A percentile compares a stretch with the other conserved stretches of the same genome.
Conservation (phyloP, 192 early-diverging fungal species). For the Gonapodya sp. region DNA sequence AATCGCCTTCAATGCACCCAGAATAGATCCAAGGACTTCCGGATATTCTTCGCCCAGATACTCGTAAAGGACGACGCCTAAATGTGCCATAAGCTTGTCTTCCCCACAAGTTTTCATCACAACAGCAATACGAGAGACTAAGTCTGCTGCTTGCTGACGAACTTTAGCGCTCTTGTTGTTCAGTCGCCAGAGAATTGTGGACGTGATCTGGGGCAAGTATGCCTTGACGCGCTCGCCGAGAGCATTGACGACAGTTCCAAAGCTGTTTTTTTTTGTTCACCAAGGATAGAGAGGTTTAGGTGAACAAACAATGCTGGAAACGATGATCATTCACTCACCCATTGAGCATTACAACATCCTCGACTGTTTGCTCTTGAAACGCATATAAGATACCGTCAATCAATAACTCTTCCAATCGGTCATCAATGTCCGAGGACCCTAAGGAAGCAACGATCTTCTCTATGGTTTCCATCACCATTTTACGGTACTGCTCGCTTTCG, state of each 20-base stretch:
- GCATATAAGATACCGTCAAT: slow-evolving; percentile 96
- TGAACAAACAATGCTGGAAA: neutral
- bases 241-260: slow-evolving; percentile 87
- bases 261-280: slow-evolving; percentile 18
- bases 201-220: slow-evolving; percentile 87
- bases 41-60: slow-evolving; percentile 99
- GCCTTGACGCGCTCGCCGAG: slow-evolving; percentile 82
- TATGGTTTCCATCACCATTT: slow-evolving; percentile 98
- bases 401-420: slow-evolving; percentile 82
- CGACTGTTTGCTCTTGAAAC: slow-evolving; percentile 97
- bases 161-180: slow-evolving; percentile 95
- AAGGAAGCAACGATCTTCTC: slow-evolving; percentile 64
- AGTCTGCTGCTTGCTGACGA: slow-evolving; percentile 93
- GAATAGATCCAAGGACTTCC: slow-evolving; percentile 91
- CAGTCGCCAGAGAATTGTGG: slow-evolving; percentile 90
- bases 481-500: slow-evolving; percentile 83
- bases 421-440: slow-evolving; percentile 86
- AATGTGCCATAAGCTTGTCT: slow-evolving; percentile 86
- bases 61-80: slow-evolving; percentile 92
- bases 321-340: slow-evolving; percentile 33
- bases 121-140: slow-evolving; percentile 86
- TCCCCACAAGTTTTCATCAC: slow-evolving; percentile 92
- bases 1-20: slow-evolving; percentile 85
- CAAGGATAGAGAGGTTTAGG: too few relatives aligned
- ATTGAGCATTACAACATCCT: slow-evolving; percentile 84